A percentile compares a stretch with the other conserved stretches of the same genome.
Evolutionary conservation across 23 red algal genomes (phyloP).

Genomic region (Gracilariopsis chorda): DNA sequence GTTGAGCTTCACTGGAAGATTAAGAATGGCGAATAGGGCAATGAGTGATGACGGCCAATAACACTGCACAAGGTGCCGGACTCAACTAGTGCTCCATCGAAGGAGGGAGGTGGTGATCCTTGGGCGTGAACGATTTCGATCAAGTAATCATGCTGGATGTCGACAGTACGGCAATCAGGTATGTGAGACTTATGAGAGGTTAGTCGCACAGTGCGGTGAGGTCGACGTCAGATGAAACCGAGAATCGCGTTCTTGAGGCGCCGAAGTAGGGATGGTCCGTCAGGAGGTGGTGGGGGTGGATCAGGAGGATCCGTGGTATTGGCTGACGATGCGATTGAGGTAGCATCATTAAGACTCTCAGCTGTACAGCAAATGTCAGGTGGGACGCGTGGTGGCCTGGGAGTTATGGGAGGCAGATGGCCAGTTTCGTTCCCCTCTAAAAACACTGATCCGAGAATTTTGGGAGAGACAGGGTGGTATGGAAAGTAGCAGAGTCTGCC

Average conservation of each 20-base stretch:
- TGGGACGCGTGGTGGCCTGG: neutral
- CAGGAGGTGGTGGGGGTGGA: neutral
- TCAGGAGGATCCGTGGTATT: neutral
- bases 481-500: neutral
- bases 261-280: neutral
- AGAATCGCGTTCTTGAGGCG: neutral
- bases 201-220: neutral
- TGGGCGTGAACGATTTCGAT: neutral
- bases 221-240: neutral
- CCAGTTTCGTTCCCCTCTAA: neutral
- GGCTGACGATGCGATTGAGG: neutral
- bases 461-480: neutral
- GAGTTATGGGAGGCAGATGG: neutral
- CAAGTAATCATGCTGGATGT: neutral
- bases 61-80: neutral
- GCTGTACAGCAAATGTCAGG: neutral
- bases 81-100: slow-evolving; percentile 17
- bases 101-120: neutral
- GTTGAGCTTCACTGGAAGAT: neutral
- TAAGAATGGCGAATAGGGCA: neutral
- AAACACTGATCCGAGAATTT: neutral
- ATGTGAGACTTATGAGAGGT: neutral
- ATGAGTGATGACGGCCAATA: neutral
- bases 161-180: neutral
- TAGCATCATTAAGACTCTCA: too few relatives aligned